These are phyloP conservation scores for Chaetomium olivaceum DNA, from an alignment of 2,329 filamentous ascomycete species.

Conservation along the genomic window DNA sequence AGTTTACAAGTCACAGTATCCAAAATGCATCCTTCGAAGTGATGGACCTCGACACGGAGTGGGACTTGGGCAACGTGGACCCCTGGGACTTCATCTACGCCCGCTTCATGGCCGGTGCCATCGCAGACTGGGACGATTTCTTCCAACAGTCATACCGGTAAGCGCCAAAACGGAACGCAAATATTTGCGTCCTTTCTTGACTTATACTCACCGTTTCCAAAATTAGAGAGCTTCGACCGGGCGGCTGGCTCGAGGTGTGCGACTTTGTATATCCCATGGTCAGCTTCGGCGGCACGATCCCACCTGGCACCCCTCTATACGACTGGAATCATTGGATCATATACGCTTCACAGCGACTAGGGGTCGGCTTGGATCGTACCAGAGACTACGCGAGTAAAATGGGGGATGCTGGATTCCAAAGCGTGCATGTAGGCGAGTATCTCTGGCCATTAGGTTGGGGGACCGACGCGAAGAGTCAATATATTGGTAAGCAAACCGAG, in stretches of 20 bases:
- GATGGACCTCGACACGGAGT: constrained; percentile 36
- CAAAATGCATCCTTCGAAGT: constrained; percentile 30
- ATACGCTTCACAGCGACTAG: constrained; percentile 13
- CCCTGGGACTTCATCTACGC: constrained; percentile 30
- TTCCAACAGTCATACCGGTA: constrained; percentile 30
- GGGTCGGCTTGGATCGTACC: constrained; percentile 22
- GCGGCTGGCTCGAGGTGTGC: constrained; percentile 20
- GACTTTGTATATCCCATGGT: constrained; percentile 9
- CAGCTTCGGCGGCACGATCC: constrained; percentile 41
- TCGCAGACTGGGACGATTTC: constrained; percentile 33
- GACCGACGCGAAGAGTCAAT: constrained; percentile 48
- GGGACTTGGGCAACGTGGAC: constrained; percentile 27
- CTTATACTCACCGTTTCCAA: constrained; percentile 35
- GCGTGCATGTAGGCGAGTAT: constrained; percentile 47
- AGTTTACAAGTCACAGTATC: constrained; percentile 28
- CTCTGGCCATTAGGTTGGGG: constrained; percentile 53
- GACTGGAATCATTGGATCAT: constrained; percentile 18
- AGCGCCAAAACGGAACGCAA: constrained; percentile 10
- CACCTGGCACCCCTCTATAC: constrained; percentile 19
- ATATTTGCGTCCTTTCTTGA: neutral
- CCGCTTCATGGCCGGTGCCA: constrained; percentile 34
- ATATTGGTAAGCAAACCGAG: constrained; percentile 26
- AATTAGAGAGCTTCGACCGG: constrained; percentile 35
- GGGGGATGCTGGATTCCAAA: constrained; percentile 50
- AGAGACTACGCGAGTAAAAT: constrained; percentile 42